phyloP scores from a whole-genome alignment of 176 grass and related monocot species.

The Cocos nucifera region DNA sequence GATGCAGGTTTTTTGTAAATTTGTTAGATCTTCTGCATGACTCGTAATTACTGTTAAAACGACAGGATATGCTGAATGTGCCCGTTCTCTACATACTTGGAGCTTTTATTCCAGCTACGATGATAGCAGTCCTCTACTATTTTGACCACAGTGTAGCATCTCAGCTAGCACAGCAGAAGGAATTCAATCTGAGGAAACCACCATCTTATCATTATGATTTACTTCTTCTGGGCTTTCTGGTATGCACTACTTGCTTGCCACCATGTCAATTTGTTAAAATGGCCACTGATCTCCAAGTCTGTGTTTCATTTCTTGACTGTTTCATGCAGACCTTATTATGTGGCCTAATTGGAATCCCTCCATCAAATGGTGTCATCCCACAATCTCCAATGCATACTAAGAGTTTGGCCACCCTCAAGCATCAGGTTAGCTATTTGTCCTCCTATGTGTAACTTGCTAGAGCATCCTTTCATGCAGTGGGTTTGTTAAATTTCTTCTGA shows the following conservation, averaged over 20 bases:
- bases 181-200: constrained; percentile 96
- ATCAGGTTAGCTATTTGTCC: constrained; percentile 44
- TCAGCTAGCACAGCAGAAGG: constrained; percentile 88
- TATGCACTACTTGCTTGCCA: constrained; percentile 20
- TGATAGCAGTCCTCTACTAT: constrained; percentile 97
- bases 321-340: constrained; percentile 71
- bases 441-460: no score
- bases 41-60: background rate
- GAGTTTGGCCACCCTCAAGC: constrained; percentile 95
- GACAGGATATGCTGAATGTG: constrained; percentile 85
- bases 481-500: no score
- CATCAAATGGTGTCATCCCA: constrained; percentile 94
- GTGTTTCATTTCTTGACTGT: constrained; percentile 11
- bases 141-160: constrained; percentile 99
- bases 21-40: no score
- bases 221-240: constrained; percentile 93
- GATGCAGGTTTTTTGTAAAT: no score
- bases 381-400: constrained; percentile 99
- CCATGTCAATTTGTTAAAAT: no score
- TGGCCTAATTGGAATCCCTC: constrained; percentile 90
- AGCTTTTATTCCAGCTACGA: constrained; percentile 90
- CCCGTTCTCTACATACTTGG: constrained; percentile 87
- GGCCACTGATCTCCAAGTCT: no score
- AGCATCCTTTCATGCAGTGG: no score
- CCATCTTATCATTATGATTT: constrained; percentile 96